Base-by-base conservation (phyloP, 2,329 filamentous ascomycete species). In the Ophiostoma himal-ulmi region DNA sequence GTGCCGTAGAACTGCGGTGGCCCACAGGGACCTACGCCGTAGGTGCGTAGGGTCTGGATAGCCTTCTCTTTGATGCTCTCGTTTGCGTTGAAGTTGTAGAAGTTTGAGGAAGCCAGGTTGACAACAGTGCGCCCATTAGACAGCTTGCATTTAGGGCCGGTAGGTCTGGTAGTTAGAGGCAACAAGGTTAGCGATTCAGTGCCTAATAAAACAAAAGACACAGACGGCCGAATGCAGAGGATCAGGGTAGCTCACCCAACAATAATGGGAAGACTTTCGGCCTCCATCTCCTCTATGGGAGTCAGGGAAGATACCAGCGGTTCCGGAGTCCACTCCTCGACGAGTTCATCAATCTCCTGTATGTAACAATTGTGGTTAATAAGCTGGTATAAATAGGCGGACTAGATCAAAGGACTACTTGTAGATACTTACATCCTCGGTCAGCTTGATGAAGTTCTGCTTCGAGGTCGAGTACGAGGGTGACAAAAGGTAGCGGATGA, bases 1-100 rank as follows among this genome's bases (percentile, higher is more conserved):
- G 93, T 99, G 74, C 94, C 95, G 82, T 99, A 99, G 82, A 99
- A 99, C 74, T 96, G 94, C 6, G 95, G 95, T 22, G 95, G 95
- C 26, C 95, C 95, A 78, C 95, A 99, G 71, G 95, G 94, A 10
- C 95, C 96, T 57, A 99, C 96, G 70, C 95, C 95, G 76, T 99
- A 99, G 26, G 92, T 96, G 72, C 94, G 91, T 54, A 99, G 86
- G 0, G 94, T 96, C 79, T 94, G 90, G 73, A 99, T 93, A 1
- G 94, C 95, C 79, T 97, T 96, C 75, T 97, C 93, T 77, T 96
- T 97, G 76, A 99, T 89, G 48, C 89, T 87, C 73, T 98, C 94
- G 78, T 97, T 97, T 69, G 88, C 88, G 74, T 96, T 92, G 80
- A 99, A 93, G 82, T 99, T 98, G 84, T 96, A 98, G 80, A 95